phyloP scores from a whole-genome alignment of 371 early-diverging fungal genomes.

The Actinomucor elegans region DNA sequence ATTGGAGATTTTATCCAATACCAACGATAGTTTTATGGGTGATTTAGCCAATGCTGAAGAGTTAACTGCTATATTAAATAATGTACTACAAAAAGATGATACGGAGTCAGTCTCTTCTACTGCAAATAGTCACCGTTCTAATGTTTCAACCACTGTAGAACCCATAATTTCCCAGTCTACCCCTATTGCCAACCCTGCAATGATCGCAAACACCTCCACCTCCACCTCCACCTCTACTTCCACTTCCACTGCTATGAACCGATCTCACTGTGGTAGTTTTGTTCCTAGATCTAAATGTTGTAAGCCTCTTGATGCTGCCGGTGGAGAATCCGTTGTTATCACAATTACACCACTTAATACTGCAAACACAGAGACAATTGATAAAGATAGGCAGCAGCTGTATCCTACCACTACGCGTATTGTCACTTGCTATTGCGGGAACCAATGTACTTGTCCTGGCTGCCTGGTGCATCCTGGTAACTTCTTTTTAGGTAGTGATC shows the following conservation, averaged over 20 bases:
- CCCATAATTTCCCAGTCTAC: too few relatives aligned
- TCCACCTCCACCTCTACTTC: not conserved
- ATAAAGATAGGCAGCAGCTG: not conserved
- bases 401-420: constrained; percentile 26
- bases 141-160: not conserved
- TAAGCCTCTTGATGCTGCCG: not conserved
- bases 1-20: constrained; percentile 12
- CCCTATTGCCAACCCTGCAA: too few relatives aligned
- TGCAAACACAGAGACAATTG: not conserved
- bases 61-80: constrained; percentile 25
- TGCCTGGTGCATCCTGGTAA: constrained; percentile 40
- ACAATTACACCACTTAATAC: constrained; percentile 42
- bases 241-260: not conserved
- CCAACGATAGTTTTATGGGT: constrained; percentile 5
- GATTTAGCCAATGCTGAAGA: constrained; percentile 23
- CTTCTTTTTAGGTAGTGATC: constrained; percentile 32
- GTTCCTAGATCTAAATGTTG: constrained; percentile 21
- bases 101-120: not conserved
- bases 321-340: constrained; percentile 44
- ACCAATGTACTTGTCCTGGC: constrained; percentile 32
- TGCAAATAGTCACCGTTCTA: constrained; percentile 1
- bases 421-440: constrained; percentile 39
- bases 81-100: constrained; percentile 20
- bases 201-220: not conserved
- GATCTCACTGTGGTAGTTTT: constrained; percentile 31